Conservation (phyloP, 2,329 filamentous ascomycete species). For the Myotisia sp. region DNA sequence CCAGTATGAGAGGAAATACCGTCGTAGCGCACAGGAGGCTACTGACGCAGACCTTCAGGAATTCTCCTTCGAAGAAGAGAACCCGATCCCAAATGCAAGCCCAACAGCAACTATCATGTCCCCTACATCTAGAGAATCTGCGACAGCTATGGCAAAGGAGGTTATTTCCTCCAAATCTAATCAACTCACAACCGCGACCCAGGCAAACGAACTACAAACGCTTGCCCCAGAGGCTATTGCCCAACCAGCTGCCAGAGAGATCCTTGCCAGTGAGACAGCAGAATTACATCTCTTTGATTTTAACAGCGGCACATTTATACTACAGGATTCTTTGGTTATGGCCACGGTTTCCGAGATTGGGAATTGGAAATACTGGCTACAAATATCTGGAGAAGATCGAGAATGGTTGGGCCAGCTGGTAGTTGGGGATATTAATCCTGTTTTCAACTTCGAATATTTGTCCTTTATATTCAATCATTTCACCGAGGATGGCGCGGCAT, state of each 20-base stretch:
- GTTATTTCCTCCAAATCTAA: slow-evolving; percentile 30
- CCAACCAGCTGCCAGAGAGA: slow-evolving; percentile 56
- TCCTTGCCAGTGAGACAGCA: slow-evolving; percentile 59
- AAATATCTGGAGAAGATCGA: slow-evolving; percentile 59
- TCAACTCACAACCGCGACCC: slow-evolving; percentile 20
- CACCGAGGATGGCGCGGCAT: slow-evolving; percentile 70
- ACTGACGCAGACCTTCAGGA: slow-evolving; percentile 66
- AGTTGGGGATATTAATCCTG: slow-evolving; percentile 83
- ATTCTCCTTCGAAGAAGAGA: slow-evolving; percentile 60
- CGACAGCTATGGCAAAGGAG: slow-evolving; percentile 32
- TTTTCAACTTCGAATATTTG: slow-evolving; percentile 98
- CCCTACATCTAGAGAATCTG: slow-evolving; percentile 28
- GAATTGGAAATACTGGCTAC: slow-evolving; percentile 90
- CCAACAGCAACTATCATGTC: slow-evolving; percentile 38
- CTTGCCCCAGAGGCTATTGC: slow-evolving; percentile 45
- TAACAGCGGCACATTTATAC: slow-evolving; percentile 65
- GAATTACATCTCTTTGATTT: slow-evolving; percentile 95
- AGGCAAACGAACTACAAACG: slow-evolving; percentile 38
- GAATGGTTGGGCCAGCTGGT: slow-evolving; percentile 81
- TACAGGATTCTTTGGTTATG: slow-evolving; percentile 60
- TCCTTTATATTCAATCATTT: slow-evolving; percentile 99
- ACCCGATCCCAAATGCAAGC: slow-evolving; percentile 46
- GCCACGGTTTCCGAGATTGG: slow-evolving; percentile 76
- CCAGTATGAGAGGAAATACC: slow-evolving; percentile 94
- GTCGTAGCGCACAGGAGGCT: slow-evolving; percentile 63